phyloP scores from a whole-genome alignment of 768 basidiomycete species.

The Psilocybe subaeruginosa region DNA sequence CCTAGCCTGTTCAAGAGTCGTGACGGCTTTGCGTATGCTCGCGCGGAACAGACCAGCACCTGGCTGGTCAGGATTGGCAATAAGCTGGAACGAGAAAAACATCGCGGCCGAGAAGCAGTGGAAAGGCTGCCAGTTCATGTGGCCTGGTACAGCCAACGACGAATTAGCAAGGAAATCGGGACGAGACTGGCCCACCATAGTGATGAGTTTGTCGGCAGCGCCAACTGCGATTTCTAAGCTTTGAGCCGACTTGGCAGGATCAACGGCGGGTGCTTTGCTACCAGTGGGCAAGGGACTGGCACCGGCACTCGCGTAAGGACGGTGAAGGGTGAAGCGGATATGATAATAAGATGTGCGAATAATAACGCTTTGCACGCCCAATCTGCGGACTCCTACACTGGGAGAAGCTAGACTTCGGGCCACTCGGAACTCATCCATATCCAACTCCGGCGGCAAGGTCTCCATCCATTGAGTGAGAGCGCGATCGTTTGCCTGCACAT shows the following conservation, averaged over 20 bases:
- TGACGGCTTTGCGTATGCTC: slow-evolving; percentile 71
- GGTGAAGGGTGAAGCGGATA: slow-evolving; percentile 83
- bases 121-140: slow-evolving; percentile 84
- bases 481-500: slow-evolving; percentile 72
- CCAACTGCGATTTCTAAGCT: slow-evolving; percentile 76
- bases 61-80: slow-evolving; percentile 78
- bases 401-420: slow-evolving; percentile 72
- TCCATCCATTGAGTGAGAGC: slow-evolving; percentile 78
- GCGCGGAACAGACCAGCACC: slow-evolving; percentile 77
- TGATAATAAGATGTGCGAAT: slow-evolving; percentile 79
- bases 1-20: slow-evolving; percentile 65
- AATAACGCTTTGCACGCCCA: slow-evolving; percentile 82
- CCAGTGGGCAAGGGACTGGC: slow-evolving; percentile 24
- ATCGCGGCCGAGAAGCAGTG: slow-evolving; percentile 87
- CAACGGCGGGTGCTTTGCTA: slow-evolving; percentile 31
- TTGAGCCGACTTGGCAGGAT: slow-evolving; percentile 50
- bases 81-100: slow-evolving; percentile 91
- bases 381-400: slow-evolving; percentile 58
- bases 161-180: slow-evolving; percentile 76
- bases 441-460: slow-evolving; percentile 71
- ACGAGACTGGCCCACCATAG: slow-evolving; percentile 74
- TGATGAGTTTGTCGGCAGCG: slow-evolving; percentile 78
- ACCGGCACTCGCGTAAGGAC: slow-evolving; percentile 65
- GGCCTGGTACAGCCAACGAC: slow-evolving; percentile 73
- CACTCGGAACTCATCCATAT: slow-evolving; percentile 76